Percentiles rank a stretch among this genome's conserved stretches.
Conservation (phyloP, 306 rosid genomes). For the Mimosa bimucronata region DNA sequence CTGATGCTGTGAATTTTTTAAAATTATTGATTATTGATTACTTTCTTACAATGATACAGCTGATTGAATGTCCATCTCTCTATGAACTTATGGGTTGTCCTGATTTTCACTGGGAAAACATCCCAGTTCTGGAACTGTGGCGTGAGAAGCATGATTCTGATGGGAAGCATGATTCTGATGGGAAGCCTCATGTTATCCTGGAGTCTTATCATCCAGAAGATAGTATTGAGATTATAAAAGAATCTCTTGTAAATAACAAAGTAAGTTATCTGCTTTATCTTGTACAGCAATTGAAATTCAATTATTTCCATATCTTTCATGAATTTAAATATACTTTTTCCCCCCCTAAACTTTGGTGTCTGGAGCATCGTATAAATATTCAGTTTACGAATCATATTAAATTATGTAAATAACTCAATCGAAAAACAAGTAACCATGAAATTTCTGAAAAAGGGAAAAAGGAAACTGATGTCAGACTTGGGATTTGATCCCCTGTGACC, state of each 20-base stretch:
- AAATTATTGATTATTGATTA: slow-evolving; percentile 40
- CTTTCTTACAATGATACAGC: slow-evolving; percentile 59
- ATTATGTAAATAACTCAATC: not conserved
- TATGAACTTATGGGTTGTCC: slow-evolving; percentile 81
- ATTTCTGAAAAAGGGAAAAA: too few species aligned
- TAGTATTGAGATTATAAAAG: slow-evolving; percentile 58
- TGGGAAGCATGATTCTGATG: slow-evolving; percentile 57
- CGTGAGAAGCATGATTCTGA: slow-evolving; percentile 59
- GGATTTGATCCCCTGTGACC: slow-evolving; percentile 1
- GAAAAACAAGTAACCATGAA: not conserved
- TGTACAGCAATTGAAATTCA: slow-evolving; percentile 12
- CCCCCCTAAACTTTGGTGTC: not conserved
- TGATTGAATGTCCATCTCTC: slow-evolving; percentile 91
- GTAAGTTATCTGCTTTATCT: slow-evolving; percentile 53
- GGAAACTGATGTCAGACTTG: slow-evolving; percentile 15
- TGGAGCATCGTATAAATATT: not conserved
- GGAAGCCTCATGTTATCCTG: slow-evolving; percentile 55
- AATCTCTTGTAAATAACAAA: slow-evolving; percentile 72
- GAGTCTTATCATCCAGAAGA: slow-evolving; percentile 80
- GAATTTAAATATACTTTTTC: slow-evolving; percentile 5
- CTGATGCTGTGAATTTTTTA: slow-evolving; percentile 25
- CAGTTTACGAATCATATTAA: not conserved
- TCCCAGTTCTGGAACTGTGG: slow-evolving; percentile 81
- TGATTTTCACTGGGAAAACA: slow-evolving; percentile 69
- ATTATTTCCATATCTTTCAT: slow-evolving; percentile 12